These are phyloP conservation scores for Pythium oligandrum DNA, from an alignment of 352 stramenopile genomes.

Conservation along the genomic window DNA sequence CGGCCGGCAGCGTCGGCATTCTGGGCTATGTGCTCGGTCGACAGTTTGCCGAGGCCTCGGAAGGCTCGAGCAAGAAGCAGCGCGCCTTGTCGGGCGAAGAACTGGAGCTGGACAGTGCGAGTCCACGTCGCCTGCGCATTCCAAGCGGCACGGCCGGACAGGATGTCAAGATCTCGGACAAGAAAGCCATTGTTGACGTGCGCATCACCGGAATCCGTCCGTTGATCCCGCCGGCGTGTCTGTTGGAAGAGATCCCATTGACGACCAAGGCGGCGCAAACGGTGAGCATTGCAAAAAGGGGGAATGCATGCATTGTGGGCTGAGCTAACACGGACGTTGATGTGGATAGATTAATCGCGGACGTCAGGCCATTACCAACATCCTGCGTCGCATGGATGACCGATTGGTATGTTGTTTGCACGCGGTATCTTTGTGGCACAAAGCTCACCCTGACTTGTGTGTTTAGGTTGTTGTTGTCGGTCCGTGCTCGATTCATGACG, in stretches of 20 bases:
- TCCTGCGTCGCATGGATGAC: slow-evolving; percentile 79
- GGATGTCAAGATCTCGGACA: slow-evolving; percentile 83
- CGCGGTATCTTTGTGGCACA: not conserved
- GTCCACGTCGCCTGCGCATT: slow-evolving; percentile 46
- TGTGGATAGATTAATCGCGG: slow-evolving; percentile 51
- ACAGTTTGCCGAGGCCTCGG: slow-evolving; percentile 18
- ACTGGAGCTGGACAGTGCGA: slow-evolving; percentile 10
- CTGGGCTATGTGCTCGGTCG: slow-evolving; percentile 68
- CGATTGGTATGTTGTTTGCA: slow-evolving; percentile 30
- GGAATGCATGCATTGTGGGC: not conserved
- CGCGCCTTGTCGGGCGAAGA: slow-evolving; percentile 1
- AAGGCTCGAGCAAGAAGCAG: slow-evolving; percentile 16
- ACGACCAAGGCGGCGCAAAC: slow-evolving; percentile 75
- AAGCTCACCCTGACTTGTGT: not conserved
- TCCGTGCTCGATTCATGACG: slow-evolving; percentile 88
- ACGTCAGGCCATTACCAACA: slow-evolving; percentile 65
- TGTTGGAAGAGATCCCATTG: slow-evolving; percentile 82
- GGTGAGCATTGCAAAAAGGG: not conserved
- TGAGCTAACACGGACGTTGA: not conserved
- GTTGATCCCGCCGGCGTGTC: slow-evolving; percentile 80
- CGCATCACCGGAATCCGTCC: slow-evolving; percentile 83
- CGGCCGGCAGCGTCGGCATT: slow-evolving; percentile 59
- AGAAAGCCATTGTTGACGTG: slow-evolving; percentile 82
- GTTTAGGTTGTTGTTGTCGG: slow-evolving; percentile 60
- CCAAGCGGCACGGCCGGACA: slow-evolving; percentile 62